phyloP scores from a whole-genome alignment of 257 asterid species.

The Ophiorrhiza pumila region DNA sequence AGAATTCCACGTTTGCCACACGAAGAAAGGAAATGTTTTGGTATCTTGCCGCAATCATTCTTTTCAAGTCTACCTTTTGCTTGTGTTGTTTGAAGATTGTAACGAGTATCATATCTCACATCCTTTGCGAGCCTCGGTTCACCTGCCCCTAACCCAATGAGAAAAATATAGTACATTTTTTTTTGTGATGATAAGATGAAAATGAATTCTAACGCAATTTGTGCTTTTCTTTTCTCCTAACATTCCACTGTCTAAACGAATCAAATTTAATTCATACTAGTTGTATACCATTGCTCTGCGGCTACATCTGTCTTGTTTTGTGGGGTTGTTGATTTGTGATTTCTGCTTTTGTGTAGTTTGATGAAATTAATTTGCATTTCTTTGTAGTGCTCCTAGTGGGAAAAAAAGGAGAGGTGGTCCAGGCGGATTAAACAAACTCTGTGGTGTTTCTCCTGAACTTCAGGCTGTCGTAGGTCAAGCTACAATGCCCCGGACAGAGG shows the following conservation, averaged over 20 bases:
- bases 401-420: conserved; percentile 87
- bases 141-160: background rate
- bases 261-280: background rate
- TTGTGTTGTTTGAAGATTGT: background rate
- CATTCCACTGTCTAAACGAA: background rate
- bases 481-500: conserved; percentile 83
- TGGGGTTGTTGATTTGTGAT: background rate
- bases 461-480: conserved; percentile 86
- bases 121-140: background rate
- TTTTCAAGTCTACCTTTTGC: background rate
- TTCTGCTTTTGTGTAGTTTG: background rate
- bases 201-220: background rate
- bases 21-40: background rate
- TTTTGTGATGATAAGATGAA: background rate
- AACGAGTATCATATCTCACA: background rate
- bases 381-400: conserved; percentile 54
- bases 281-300: background rate
- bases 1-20: background rate
- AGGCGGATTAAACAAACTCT: conserved; percentile 80
- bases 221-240: background rate
- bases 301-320: background rate
- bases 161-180: background rate
- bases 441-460: conserved; percentile 82
- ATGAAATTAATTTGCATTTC: conserved; percentile 2
- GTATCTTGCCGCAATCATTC: background rate